Base-by-base conservation (phyloP, 2,329 filamentous ascomycete species). In the Ophiosphaerella herpotricha region DNA sequence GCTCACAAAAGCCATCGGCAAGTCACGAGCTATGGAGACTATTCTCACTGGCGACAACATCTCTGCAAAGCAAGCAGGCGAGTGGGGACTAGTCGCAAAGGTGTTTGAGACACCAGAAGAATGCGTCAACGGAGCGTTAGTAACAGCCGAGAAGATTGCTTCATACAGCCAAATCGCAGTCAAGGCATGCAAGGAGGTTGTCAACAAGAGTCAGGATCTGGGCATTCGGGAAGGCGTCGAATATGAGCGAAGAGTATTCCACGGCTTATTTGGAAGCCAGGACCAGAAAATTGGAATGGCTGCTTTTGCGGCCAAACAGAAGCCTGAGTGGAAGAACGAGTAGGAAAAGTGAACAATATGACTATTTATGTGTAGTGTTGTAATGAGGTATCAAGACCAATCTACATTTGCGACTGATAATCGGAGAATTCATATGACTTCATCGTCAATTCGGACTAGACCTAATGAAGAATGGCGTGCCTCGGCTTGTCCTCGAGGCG, bases 241-340 rank as follows among this genome's bases (percentile, higher is more conserved):
- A 77, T 97, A 86, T 76, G 94, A 99, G 82, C 83, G 94, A 70
- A 84, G 92, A 45, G 82, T 97, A 31, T 99, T 99, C 80, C 94
- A 99, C 76, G 83, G 86, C 23, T 70, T 97, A 67, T 99, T 99
- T 78, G 94, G 93, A 18, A 96, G 89, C 72, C 84, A 90, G 77
- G 94, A 99, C 75, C 94, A 99, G 78, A 99, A 97, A 82, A 90
- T 97, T 73, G 92, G 83, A 11, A 87, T 97, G 94, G 87, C 87
- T 73, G 94, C 94, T 11, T 99, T 99, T 81, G 89, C 90, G 2
- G 89, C 92, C 76, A 97, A 97, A 85, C 85, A 89, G 78, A 95
- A 95, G 82, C 78, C 94, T 0, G 86, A 94, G 73, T 99, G 94
- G 93, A 86, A 82, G 54, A 81, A 97, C 73, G 85, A 90, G 71